Conservation (phyloP, 129 eudicot genomes). For the Flaveria bidentis region DNA sequence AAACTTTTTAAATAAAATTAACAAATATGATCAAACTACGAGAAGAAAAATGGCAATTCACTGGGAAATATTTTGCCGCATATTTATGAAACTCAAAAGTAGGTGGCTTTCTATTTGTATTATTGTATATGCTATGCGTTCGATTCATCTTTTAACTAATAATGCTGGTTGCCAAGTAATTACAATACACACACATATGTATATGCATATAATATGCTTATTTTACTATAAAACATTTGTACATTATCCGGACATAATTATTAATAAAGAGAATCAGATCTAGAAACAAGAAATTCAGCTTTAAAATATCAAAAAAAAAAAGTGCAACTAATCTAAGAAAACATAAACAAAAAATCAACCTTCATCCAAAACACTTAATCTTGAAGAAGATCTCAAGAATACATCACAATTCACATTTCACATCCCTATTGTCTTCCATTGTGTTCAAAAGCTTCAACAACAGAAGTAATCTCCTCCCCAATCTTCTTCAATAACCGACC, state of each 20-base stretch:
- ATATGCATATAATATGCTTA: not conserved
- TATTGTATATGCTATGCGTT: no score
- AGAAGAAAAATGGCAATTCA: no score
- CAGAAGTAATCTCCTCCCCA: slow-evolving; percentile 40
- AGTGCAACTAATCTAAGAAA: not conserved
- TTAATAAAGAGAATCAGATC: slow-evolving; percentile 9
- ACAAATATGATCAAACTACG: no score
- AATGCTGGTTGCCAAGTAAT: no score
- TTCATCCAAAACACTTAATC: not conserved
- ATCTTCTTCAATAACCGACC: slow-evolving; percentile 32
- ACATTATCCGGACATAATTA: slow-evolving; percentile 21
- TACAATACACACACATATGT: no score
- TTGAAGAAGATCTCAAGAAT: not conserved
- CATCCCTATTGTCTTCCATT: slow-evolving; percentile 27
- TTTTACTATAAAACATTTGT: slow-evolving; percentile 9
- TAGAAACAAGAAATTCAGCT: slow-evolving; percentile 7
- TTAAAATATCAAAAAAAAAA: not conserved
- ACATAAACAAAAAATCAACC: not conserved
- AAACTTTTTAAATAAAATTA: no score
- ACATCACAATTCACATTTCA: no score
- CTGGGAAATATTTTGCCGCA: no score
- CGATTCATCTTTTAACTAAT: no score
- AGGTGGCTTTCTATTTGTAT: no score
- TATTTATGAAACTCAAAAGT: no score
- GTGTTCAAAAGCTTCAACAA: slow-evolving; percentile 34